These are phyloP conservation scores for Dipodascopsis uninucleata DNA, from an alignment of 805 yeast genomes.

Conservation along the genomic window DNA sequence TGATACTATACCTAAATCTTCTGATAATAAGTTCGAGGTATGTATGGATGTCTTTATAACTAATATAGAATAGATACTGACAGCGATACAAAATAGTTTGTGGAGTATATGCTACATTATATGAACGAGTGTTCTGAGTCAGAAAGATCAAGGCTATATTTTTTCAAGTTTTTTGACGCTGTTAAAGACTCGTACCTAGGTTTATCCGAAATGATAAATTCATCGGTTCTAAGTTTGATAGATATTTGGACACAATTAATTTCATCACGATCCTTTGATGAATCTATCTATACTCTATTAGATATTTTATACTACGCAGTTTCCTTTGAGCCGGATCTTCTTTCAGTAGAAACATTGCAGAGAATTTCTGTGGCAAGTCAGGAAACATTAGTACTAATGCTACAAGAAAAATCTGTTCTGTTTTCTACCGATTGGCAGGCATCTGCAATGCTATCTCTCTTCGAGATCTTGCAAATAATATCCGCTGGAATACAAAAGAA, in stretches of 20 bases:
- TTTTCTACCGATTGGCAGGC: constrained; percentile 3
- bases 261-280: no score
- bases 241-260: no score
- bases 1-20: not conserved
- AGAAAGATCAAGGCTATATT: no score
- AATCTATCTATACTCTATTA: not conserved
- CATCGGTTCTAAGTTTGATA: not conserved
- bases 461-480: not conserved
- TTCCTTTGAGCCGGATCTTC: not conserved
- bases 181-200: no score
- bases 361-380: constrained; percentile 7
- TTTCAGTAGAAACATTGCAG: constrained; percentile 6
- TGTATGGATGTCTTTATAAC: not conserved
- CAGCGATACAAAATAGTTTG: not conserved
- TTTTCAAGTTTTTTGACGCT: no score
- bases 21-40: constrained; percentile 12
- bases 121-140: no score
- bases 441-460: not conserved
- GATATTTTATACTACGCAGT: constrained; percentile 4
- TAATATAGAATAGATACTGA: not conserved
- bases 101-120: constrained; percentile 1
- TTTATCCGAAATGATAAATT: no score
- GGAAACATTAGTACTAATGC: constrained; percentile 6
- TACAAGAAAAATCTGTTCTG: constrained; percentile 1
- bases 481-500: not conserved